A percentile compares a stretch with the other conserved stretches of the same genome.
Conservation (phyloP, 2,329 filamentous ascomycete species). For the Alternaria atra region DNA sequence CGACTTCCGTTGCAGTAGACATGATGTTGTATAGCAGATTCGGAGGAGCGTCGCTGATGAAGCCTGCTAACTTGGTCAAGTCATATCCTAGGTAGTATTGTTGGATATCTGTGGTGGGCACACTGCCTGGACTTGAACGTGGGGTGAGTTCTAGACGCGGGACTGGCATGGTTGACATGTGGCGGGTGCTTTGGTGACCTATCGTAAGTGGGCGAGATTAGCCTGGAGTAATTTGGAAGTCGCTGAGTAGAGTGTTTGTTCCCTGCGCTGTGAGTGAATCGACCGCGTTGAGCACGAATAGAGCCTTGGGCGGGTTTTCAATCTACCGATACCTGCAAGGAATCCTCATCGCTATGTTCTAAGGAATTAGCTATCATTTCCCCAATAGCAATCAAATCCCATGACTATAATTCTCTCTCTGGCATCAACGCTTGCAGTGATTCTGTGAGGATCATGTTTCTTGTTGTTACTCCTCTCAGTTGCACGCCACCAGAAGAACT, state of each 20-base stretch:
- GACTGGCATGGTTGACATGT: neutral
- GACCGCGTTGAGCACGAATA: neutral
- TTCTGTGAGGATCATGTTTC: neutral
- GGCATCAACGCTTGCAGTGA: neutral
- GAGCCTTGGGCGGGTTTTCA: neutral
- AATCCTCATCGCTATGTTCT: neutral
- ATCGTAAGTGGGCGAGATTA: neutral
- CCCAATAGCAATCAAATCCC: neutral
- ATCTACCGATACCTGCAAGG: neutral
- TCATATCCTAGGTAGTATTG: neutral
- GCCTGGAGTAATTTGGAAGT: neutral
- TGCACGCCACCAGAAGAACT: neutral
- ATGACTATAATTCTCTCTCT: neutral
- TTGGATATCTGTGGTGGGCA: neutral
- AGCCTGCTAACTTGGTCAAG: neutral
- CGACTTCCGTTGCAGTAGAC: neutral
- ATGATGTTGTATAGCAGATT: neutral
- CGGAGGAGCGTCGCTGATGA: neutral
- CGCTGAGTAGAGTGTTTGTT: neutral
- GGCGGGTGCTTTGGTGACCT: rapidly evolving
- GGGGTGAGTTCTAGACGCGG: neutral
- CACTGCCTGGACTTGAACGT: neutral
- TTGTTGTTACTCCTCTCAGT: neutral
- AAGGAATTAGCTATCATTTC: neutral
- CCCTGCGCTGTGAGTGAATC: neutral